These are phyloP conservation scores for Antrodiella citrinella DNA, from an alignment of 768 basidiomycete genomes.

Conservation along the genomic window DNA sequence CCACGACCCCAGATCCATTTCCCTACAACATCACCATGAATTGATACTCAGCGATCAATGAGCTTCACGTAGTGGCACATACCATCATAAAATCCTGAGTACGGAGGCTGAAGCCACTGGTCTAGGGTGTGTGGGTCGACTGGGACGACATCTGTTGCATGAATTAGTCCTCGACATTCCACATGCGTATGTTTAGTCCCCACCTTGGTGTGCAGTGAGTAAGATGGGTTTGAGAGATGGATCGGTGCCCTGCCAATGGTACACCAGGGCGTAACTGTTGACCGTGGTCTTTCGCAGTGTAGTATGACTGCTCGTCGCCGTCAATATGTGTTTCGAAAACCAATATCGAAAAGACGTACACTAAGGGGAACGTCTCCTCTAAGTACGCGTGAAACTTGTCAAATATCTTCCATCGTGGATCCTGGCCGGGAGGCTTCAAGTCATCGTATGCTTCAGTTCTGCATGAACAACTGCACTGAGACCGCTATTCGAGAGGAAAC, in stretches of 20 bases:
- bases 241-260: constrained; percentile 50
- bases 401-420: constrained; percentile 29
- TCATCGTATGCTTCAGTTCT: constrained; percentile 25
- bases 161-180: not conserved
- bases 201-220: constrained; percentile 46
- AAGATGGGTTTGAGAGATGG: constrained; percentile 43
- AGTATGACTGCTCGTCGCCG: constrained; percentile 36
- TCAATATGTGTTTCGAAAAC: no score
- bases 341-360: no score
- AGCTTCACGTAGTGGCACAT: not conserved
- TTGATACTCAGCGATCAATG: not conserved
- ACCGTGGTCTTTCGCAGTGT: constrained; percentile 44
- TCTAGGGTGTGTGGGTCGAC: constrained; percentile 33
- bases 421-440: constrained; percentile 18
- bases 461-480: no score
- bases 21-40: constrained; percentile 8
- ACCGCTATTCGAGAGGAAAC: no score
- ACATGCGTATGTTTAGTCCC: no score
- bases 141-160: constrained; percentile 37
- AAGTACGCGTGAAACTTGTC: constrained; percentile 29
- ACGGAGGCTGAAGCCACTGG: constrained; percentile 42
- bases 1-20: constrained; percentile 28
- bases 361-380: constrained; percentile 27
- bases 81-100: constrained; percentile 37
- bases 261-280: constrained; percentile 53